These are phyloP conservation scores for Kazachstania sp. DNA, from an alignment of 1,139 yeast species.

Conservation along the genomic window DNA sequence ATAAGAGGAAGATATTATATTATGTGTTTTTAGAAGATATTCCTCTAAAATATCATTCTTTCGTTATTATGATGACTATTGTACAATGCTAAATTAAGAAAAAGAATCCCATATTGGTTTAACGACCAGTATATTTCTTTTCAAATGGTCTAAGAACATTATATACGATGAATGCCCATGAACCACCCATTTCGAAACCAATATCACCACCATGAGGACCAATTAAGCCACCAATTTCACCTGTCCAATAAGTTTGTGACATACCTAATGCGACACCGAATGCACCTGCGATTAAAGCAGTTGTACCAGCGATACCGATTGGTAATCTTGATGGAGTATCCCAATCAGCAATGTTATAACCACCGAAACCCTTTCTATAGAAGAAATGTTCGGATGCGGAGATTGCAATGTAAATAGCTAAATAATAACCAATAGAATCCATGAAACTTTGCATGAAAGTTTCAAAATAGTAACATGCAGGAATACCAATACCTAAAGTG, in stretches of 20 bases:
- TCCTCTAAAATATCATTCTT: neutral
- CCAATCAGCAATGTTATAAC: constrained; percentile 57
- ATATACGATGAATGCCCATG: constrained; percentile 57
- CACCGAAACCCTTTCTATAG: constrained; percentile 45
- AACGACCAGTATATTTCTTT: constrained; percentile 38
- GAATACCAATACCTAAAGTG: constrained; percentile 76
- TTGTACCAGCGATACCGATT: constrained; percentile 62
- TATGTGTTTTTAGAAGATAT: no score
- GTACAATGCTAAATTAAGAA: neutral
- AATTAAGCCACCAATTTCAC: constrained; percentile 52
- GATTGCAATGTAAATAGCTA: constrained; percentile 73
- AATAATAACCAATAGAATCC: constrained; percentile 83
- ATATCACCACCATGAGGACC: constrained; percentile 73
- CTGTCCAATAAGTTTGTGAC: constrained; percentile 73
- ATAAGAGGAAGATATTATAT: no score
- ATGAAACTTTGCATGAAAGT: constrained; percentile 71
- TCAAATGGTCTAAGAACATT: constrained; percentile 59
- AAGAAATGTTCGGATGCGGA: constrained; percentile 67
- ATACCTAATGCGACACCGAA: constrained; percentile 73
- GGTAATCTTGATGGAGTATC: constrained; percentile 51
- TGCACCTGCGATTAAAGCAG: constrained; percentile 50
- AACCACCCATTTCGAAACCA: constrained; percentile 70
- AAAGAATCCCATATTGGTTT: neutral
- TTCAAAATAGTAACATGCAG: constrained; percentile 69
- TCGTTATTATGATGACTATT: neutral